Conservation (phyloP, 129 eudicot genomes). For the Logfia minima region DNA sequence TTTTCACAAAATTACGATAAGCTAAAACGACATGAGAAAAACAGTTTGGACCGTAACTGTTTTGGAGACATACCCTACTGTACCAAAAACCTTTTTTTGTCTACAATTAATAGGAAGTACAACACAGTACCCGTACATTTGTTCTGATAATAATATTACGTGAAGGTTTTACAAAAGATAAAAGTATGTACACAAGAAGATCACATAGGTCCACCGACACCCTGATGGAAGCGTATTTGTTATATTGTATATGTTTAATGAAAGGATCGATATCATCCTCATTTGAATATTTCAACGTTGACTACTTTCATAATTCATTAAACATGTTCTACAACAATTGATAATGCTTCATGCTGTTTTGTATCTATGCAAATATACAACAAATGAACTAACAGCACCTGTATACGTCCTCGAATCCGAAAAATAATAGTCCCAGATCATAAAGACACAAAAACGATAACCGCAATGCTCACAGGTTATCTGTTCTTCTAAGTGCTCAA, state of each 20-base stretch:
- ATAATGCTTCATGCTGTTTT: not conserved
- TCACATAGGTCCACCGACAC: not conserved
- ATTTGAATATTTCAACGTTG: not conserved
- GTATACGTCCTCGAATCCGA: conserved; percentile 17
- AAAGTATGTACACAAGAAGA: not conserved
- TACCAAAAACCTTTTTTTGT: too few species aligned
- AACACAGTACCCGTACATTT: not conserved
- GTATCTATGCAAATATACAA: conserved; percentile 36
- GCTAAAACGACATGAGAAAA: too few species aligned
- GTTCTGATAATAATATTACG: too few species aligned
- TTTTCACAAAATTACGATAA: too few species aligned
- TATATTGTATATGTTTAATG: not conserved
- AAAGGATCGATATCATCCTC: not conserved
- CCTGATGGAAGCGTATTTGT: not conserved
- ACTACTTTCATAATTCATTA: conserved; percentile 3
- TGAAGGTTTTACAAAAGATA: too few species aligned
- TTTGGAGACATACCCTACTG: too few species aligned
- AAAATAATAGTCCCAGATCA: conserved; percentile 12
- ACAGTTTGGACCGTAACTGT: too few species aligned
- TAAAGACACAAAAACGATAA: conserved; percentile 19
- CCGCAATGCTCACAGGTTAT: conserved; percentile 6
- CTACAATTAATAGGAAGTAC: not conserved
- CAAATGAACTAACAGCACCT: conserved; percentile 12
- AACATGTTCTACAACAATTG: conserved; percentile 18
- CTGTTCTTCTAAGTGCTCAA: conserved; percentile 25